Conservation (phyloP, 2,329 filamentous ascomycete genomes). For the Aphanocladium album region DNA sequence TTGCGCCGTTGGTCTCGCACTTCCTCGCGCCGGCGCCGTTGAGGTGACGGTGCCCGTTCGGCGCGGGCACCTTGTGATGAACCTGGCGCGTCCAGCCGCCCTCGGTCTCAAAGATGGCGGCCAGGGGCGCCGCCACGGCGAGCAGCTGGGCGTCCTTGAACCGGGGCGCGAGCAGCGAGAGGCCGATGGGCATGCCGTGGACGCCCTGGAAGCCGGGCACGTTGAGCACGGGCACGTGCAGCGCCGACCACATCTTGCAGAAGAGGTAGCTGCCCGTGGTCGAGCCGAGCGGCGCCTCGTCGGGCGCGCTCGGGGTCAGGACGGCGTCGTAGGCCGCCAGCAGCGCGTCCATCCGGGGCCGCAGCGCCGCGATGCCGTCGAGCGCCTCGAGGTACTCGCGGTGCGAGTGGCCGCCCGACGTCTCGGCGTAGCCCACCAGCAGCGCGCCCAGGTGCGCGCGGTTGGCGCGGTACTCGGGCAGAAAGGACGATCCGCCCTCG, state of each 20-base stretch:
- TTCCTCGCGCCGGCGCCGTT: no score
- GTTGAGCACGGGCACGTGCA: slow-evolving; percentile 61
- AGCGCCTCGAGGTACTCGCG: slow-evolving; percentile 46
- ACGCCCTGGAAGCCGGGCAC: slow-evolving; percentile 55
- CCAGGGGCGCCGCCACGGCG: slow-evolving; percentile 34
- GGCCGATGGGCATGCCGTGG: slow-evolving; percentile 52
- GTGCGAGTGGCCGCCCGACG: slow-evolving; percentile 36
- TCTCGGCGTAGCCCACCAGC: slow-evolving; percentile 48
- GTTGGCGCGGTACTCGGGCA: slow-evolving; percentile 45
- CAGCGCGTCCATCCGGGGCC: slow-evolving; percentile 51
- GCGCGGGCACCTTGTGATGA: not conserved
- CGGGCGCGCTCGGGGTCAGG: slow-evolving; percentile 52
- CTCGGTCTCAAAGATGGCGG: slow-evolving; percentile 27
- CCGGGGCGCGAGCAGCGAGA: slow-evolving; percentile 46
- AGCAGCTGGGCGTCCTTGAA: slow-evolving; percentile 43
- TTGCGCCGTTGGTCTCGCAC: not conserved
- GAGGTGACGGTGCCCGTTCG: no score
- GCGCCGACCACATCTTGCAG: slow-evolving; percentile 48
- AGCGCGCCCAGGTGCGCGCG: slow-evolving; percentile 41
- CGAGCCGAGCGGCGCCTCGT: slow-evolving; percentile 49
- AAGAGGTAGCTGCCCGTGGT: slow-evolving; percentile 51
- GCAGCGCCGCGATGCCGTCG: slow-evolving; percentile 47
- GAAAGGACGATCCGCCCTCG: slow-evolving; percentile 50
- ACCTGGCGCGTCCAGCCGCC: slow-evolving; percentile 27
- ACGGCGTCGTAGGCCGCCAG: slow-evolving; percentile 48